Evolutionary conservation across 2,329 filamentous ascomycete species (phyloP).

Genomic region (Ophiostoma sp.): DNA sequence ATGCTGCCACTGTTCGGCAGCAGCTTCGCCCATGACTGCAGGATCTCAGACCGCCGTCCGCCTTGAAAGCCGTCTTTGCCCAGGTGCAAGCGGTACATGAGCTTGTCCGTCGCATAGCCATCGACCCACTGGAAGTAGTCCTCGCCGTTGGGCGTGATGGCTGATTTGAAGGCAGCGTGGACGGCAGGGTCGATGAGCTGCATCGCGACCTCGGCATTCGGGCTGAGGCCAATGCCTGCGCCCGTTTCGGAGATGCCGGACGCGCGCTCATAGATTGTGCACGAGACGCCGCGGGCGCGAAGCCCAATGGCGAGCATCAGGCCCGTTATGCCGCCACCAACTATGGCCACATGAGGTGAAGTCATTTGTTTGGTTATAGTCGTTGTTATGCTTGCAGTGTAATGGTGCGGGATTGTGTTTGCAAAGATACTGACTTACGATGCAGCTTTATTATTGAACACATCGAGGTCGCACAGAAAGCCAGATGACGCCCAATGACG

Average conservation of each 20-base stretch:
- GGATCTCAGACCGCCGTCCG: conserved; percentile 38
- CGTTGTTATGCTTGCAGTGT: too few species aligned
- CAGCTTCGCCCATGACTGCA: conserved; percentile 37
- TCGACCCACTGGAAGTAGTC: conserved; percentile 43
- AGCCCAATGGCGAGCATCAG: conserved; percentile 45
- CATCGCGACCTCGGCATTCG: conserved; percentile 47
- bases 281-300: conserved; percentile 38
- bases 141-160: conserved; percentile 37
- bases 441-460: neutral
- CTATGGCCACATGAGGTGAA: conserved; percentile 38
- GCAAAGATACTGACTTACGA: neutral
- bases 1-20: conserved; percentile 27
- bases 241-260: conserved; percentile 42
- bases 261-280: conserved; percentile 45
- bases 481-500: neutral
- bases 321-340: conserved; percentile 49
- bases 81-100: conserved; percentile 35
- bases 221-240: conserved; percentile 47
- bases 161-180: conserved; percentile 36
- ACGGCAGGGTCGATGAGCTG: conserved; percentile 36
- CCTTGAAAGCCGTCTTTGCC: conserved; percentile 41
- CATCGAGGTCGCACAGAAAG: neutral
- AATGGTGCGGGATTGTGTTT: neutral
- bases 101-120: conserved; percentile 31
- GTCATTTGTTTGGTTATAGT: neutral